Evolutionary conservation across 345 rosid genomes (phyloP).

Genomic region (Geranium brycei): DNA sequence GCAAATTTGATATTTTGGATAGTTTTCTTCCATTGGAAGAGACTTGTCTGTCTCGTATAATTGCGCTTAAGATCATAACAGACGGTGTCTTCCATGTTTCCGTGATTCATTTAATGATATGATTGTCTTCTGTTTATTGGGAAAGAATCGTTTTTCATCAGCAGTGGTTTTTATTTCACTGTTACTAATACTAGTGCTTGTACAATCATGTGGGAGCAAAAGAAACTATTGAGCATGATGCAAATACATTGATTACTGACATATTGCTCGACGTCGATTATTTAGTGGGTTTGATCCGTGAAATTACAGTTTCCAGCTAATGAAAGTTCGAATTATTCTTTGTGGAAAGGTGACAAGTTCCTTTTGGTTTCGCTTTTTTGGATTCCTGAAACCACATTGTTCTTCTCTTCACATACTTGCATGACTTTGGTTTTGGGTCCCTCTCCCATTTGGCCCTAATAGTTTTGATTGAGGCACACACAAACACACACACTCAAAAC

Average conservation of each 20-base stretch:
- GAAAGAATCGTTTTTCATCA: too few relatives aligned
- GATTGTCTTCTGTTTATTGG: too few relatives aligned
- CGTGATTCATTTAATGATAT: too few relatives aligned
- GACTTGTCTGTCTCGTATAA: background rate
- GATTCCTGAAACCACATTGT: conserved; percentile 37
- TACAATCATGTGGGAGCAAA: too few relatives aligned
- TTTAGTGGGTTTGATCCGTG: conserved; percentile 6
- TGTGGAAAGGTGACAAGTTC: conserved; percentile 30
- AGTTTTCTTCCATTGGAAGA: background rate
- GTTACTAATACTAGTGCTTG: too few relatives aligned
- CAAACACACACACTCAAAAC: conserved; percentile 4
- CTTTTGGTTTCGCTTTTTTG: conserved; percentile 28
- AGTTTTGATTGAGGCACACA: conserved; percentile 19
- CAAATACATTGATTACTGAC: conserved; percentile 15
- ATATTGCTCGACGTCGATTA: conserved; percentile 26
- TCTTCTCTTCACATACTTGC: conserved; percentile 16
- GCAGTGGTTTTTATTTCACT: too few relatives aligned
- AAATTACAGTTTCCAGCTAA: conserved; percentile 7
- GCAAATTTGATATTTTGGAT: background rate
- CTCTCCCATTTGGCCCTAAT: conserved; percentile 16
- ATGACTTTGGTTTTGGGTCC: conserved; percentile 38
- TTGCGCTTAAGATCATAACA: too few relatives aligned
- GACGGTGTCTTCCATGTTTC: too few relatives aligned
- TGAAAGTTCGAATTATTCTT: conserved; percentile 10
- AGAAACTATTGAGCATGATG: too few relatives aligned